These are phyloP conservation scores for Pilaira anomala DNA, from an alignment of 192 early-diverging fungal genomes.

Conservation along the genomic window DNA sequence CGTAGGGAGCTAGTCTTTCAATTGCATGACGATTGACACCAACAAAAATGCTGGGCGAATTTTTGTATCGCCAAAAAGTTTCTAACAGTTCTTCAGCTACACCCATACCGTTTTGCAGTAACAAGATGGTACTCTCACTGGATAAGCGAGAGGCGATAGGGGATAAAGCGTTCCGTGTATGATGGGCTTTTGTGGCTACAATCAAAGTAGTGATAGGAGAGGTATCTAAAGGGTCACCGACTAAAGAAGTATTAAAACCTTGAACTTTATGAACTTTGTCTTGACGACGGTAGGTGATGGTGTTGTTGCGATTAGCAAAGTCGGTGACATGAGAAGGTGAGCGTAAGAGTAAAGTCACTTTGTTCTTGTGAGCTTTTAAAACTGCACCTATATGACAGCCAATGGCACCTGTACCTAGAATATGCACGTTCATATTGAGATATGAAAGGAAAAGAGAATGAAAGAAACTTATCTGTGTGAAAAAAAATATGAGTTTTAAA, in stretches of 20 bases:
- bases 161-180: conserved; percentile 46
- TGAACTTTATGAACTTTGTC: neutral
- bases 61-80: neutral
- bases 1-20: conserved; percentile 20
- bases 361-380: conserved; percentile 43
- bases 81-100: conserved; percentile 48
- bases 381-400: conserved; percentile 62
- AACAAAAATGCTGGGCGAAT: conserved; percentile 6
- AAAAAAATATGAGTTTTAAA: no score
- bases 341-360: conserved; percentile 58
- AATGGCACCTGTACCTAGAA: conserved; percentile 70
- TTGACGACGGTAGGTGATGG: conserved; percentile 13
- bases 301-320: conserved; percentile 11
- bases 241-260: conserved; percentile 2
- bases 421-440: conserved; percentile 42
- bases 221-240: neutral
- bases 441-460: neutral
- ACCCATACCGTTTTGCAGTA: conserved; percentile 68
- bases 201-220: conserved; percentile 47
- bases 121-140: conserved; percentile 42
- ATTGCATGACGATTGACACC: conserved; percentile 32
- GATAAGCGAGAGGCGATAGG: conserved; percentile 41
- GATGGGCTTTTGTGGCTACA: conserved; percentile 62
- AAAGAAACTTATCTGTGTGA: neutral
- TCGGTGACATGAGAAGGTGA: conserved; percentile 12